phyloP scores from a whole-genome alignment of 2,329 filamentous ascomycete genomes.

The Sarocladium oryzae region DNA sequence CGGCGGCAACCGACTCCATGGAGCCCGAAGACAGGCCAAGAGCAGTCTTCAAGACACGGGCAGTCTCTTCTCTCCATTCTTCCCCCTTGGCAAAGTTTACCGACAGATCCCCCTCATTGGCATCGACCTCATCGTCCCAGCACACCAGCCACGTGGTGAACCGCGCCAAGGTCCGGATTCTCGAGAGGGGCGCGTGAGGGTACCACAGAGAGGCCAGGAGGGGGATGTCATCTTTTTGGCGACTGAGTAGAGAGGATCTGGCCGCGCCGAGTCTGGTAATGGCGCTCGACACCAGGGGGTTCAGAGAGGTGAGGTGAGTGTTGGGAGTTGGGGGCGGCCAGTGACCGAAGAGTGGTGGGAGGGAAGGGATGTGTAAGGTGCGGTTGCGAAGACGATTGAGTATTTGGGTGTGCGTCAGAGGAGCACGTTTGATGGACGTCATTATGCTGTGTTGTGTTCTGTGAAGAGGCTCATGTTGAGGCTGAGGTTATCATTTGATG shows the following conservation, averaged over 20 bases:
- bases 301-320: conserved; percentile 15
- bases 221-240: conserved; percentile 28
- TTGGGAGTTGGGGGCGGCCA: conserved; percentile 21
- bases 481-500: no score
- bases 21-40: conserved; percentile 12
- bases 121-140: conserved; percentile 27
- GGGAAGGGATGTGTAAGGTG: no score
- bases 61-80: conserved; percentile 18
- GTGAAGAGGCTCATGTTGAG: no score
- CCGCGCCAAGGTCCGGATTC: conserved; percentile 18
- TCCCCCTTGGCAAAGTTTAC: conserved; percentile 20
- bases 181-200: conserved; percentile 15
- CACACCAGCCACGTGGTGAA: conserved; percentile 24
- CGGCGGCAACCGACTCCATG: neutral
- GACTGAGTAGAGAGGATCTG: conserved; percentile 18
- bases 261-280: conserved; percentile 27
- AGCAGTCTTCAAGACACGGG: conserved; percentile 14
- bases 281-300: conserved; percentile 15
- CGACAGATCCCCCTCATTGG: conserved; percentile 21
- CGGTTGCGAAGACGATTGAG: no score
- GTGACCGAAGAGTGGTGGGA: conserved; percentile 15
- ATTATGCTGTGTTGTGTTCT: neutral
- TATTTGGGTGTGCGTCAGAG: neutral
- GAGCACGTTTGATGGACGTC: neutral
- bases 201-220: conserved; percentile 17